Percentiles rank a stretch among this genome's conserved stretches.
Conservation (phyloP, 2,329 filamentous ascomycete species). For the Pezicula radicicola region DNA sequence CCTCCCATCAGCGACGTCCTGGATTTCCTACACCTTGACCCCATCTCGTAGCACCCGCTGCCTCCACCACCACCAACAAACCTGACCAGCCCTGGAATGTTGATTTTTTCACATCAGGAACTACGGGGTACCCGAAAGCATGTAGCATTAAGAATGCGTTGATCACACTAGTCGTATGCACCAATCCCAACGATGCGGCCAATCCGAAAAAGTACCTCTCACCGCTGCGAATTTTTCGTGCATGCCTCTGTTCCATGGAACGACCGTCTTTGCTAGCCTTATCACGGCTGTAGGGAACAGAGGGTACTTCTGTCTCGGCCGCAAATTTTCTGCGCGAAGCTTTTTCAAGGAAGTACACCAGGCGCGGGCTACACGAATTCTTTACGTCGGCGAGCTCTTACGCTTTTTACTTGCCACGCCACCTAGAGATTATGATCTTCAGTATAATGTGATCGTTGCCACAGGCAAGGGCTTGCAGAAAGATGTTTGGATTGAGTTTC, state of each 20-base stretch:
- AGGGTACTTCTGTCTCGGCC: conserved; percentile 38
- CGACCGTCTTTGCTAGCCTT: conserved; percentile 41
- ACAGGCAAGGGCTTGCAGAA: conserved; percentile 44
- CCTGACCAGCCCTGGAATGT: too few species aligned
- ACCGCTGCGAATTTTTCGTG: too few species aligned
- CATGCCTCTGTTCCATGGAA: conserved; percentile 46
- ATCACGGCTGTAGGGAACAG: conserved; percentile 36
- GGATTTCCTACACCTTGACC: too few species aligned
- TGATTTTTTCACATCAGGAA: conserved; percentile 47
- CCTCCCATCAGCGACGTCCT: too few species aligned
- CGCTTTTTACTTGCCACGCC: conserved; percentile 43
- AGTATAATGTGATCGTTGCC: conserved; percentile 40
- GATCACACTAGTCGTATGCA: too few species aligned
- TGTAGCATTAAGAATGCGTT: conserved; percentile 36
- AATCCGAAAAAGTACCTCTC: too few species aligned
- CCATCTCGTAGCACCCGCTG: too few species aligned
- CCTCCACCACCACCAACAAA: too few species aligned
- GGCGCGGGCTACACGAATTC: conserved; percentile 36
- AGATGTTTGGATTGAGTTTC: conserved; percentile 46
- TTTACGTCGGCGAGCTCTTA: conserved; percentile 47
- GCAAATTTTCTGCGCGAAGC: conserved; percentile 41
- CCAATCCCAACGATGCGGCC: too few species aligned
- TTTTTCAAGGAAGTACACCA: conserved; percentile 43
- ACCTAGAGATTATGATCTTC: conserved; percentile 38
- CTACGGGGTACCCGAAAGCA: conserved; percentile 44